Percentiles rank a stretch among this genome's conserved stretches.
phyloP scores from a whole-genome alignment of 2,329 filamentous ascomycete species.

The Zalaria sp. region DNA sequence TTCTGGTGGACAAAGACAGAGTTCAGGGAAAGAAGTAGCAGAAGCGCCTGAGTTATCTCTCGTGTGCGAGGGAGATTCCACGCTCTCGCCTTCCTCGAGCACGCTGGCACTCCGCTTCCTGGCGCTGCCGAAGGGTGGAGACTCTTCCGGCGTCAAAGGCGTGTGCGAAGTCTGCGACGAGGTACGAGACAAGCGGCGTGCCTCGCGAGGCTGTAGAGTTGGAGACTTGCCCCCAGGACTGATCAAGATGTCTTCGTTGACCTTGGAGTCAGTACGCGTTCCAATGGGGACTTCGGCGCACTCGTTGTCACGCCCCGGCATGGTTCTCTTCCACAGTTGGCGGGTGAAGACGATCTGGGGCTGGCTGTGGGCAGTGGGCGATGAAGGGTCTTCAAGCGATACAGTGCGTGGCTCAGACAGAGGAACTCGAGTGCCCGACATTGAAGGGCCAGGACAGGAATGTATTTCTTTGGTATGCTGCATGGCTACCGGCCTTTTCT shows the following conservation, averaged over 20 bases:
- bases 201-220: no score
- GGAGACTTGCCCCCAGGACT: no score
- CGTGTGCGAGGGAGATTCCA: conserved; percentile 14
- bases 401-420: conserved; percentile 3
- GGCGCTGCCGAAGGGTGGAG: conserved; percentile 16
- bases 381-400: neutral
- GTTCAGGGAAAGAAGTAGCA: conserved; percentile 32
- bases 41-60: conserved; percentile 24
- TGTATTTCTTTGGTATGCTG: conserved; percentile 5
- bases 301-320: conserved; percentile 10
- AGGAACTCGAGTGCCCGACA: conserved; percentile 7
- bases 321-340: conserved; percentile 23
- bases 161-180: conserved; percentile 11
- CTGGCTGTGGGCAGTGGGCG: conserved; percentile 3
- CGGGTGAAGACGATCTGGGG: conserved; percentile 19
- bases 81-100: conserved; percentile 18
- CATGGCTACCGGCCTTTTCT: conserved; percentile 1
- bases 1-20: conserved; percentile 57
- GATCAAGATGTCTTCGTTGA: no score
- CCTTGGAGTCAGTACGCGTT: no score
- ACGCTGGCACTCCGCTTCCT: conserved; percentile 18
- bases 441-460: conserved; percentile 7
- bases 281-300: no score
- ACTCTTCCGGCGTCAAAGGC: conserved; percentile 22
- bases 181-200: conserved; percentile 15